Percentiles rank a stretch among this genome's conserved stretches.
phyloP scores from a whole-genome alignment of 768 basidiomycete genomes.

The Agrocybe pediades region DNA sequence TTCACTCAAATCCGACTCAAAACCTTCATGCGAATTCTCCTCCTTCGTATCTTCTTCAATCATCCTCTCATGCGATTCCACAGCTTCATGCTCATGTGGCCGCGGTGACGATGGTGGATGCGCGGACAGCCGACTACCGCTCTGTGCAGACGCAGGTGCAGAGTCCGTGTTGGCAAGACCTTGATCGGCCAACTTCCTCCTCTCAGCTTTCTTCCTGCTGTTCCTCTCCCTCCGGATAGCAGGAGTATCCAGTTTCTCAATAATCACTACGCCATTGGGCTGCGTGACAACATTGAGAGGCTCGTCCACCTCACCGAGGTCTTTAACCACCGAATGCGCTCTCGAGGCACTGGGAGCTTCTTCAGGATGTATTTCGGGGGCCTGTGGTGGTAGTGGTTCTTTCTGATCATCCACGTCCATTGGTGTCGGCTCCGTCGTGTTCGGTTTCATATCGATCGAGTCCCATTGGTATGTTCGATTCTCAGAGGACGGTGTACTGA shows the following conservation, averaged over 20 bases:
- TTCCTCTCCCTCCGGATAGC: constrained; percentile 63
- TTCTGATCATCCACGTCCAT: constrained; percentile 23
- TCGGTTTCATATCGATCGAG: constrained; percentile 17
- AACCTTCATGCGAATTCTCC: constrained; percentile 2
- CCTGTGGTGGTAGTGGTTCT: not conserved
- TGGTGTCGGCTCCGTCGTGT: constrained; percentile 11
- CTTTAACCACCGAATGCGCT: constrained; percentile 9
- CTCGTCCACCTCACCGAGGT: constrained; percentile 17
- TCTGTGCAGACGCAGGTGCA: constrained; percentile 12
- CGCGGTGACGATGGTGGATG: constrained; percentile 3
- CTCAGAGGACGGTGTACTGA: constrained; percentile 49
- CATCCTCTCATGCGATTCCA: constrained; percentile 5
- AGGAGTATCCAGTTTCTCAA: constrained; percentile 76
- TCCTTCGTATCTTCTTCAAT: constrained; percentile 1
- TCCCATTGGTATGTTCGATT: constrained; percentile 38
- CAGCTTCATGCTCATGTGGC: not conserved
- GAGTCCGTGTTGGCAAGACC: constrained; percentile 4
- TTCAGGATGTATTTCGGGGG: not conserved
- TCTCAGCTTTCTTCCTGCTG: constrained; percentile 44
- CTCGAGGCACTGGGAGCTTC: constrained; percentile 5
- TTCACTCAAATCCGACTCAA: constrained; percentile 19
- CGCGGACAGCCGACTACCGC: constrained; percentile 21
- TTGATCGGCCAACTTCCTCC: constrained; percentile 20
- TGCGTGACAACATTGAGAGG: constrained; percentile 25
- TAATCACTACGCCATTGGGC: constrained; percentile 42